Percentiles rank a stretch among this genome's conserved stretches.
phyloP scores from a whole-genome alignment of 257 asterid genomes.

The Primulina tabacum region DNA sequence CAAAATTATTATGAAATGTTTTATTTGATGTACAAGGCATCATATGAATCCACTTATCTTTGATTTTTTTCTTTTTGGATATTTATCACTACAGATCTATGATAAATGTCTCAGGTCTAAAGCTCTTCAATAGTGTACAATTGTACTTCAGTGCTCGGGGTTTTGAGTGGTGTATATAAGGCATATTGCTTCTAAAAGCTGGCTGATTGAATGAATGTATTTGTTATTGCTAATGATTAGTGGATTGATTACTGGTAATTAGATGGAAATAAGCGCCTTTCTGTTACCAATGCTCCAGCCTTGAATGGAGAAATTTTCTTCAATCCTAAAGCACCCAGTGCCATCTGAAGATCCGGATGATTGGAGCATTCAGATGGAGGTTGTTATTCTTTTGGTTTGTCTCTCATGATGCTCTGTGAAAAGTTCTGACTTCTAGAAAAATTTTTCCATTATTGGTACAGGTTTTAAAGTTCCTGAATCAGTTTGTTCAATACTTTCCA shows the following conservation, averaged over 20 bases:
- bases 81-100: slow-evolving; percentile 57
- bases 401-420: slow-evolving; percentile 23
- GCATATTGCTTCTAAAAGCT: slow-evolving; percentile 38
- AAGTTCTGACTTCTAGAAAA: slow-evolving; percentile 17
- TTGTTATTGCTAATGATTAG: slow-evolving; percentile 21
- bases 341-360: slow-evolving; percentile 96
- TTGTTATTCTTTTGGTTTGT: slow-evolving; percentile 27
- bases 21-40: slow-evolving; percentile 15
- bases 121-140: slow-evolving; percentile 78
- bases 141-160: slow-evolving; percentile 78
- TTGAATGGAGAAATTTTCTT: slow-evolving; percentile 82
- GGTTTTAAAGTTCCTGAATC: slow-evolving; percentile 95
- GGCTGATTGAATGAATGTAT: slow-evolving; percentile 24
- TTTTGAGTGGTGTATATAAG: slow-evolving; percentile 86
- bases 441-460: slow-evolving; percentile 29
- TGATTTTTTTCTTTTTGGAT: not conserved
- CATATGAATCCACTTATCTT: not conserved
- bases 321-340: slow-evolving; percentile 61
- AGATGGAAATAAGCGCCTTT: slow-evolving; percentile 71
- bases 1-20: not conserved
- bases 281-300: slow-evolving; percentile 84
- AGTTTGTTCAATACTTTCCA: slow-evolving; percentile 78
- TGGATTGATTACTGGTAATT: slow-evolving; percentile 30
- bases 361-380: slow-evolving; percentile 98
- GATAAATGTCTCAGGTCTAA: slow-evolving; percentile 67